These are phyloP conservation scores for Claviceps sp. DNA, from an alignment of 2,329 filamentous ascomycete genomes.

Conservation along the genomic window DNA sequence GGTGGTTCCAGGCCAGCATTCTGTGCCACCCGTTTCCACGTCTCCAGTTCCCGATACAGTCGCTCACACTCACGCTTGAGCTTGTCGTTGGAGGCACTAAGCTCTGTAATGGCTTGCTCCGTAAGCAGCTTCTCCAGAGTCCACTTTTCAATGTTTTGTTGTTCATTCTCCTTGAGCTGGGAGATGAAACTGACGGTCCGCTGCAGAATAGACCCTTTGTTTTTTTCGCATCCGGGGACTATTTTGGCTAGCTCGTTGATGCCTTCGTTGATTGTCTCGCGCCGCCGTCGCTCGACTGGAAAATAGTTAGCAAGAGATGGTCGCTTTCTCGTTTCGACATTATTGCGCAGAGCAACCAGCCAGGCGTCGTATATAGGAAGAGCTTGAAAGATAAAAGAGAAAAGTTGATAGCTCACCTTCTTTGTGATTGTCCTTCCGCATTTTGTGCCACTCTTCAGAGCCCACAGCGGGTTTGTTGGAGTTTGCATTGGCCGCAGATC, in stretches of 20 bases:
- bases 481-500: conserved; percentile 43
- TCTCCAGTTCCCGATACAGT: conserved; percentile 63
- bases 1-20: conserved; percentile 40
- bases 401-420: conserved; percentile 51
- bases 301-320: conserved; percentile 11
- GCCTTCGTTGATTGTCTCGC: conserved; percentile 97
- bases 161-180: conserved; percentile 87
- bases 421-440: conserved; percentile 96
- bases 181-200: conserved; percentile 90
- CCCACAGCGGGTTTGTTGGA: conserved; percentile 58
- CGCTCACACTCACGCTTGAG: conserved; percentile 69
- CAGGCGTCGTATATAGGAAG: too few relatives aligned
- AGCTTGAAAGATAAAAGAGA: too few relatives aligned
- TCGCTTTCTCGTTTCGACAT: too few relatives aligned
- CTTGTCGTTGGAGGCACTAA: conserved; percentile 78
- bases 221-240: conserved; percentile 95
- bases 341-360: too few relatives aligned
- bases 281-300: conserved; percentile 82
- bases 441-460: conserved; percentile 94
- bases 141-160: conserved; percentile 90
- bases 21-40: conserved; percentile 60
- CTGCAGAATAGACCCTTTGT: conserved; percentile 93
- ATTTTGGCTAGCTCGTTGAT: conserved; percentile 98
- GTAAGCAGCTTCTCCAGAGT: conserved; percentile 81
- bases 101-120: conserved; percentile 78